Evolutionary conservation across 2,329 filamentous ascomycete species (phyloP), one percentile per base, ranked within the genome.

Genomic region (Zasmidium cellare): DNA sequence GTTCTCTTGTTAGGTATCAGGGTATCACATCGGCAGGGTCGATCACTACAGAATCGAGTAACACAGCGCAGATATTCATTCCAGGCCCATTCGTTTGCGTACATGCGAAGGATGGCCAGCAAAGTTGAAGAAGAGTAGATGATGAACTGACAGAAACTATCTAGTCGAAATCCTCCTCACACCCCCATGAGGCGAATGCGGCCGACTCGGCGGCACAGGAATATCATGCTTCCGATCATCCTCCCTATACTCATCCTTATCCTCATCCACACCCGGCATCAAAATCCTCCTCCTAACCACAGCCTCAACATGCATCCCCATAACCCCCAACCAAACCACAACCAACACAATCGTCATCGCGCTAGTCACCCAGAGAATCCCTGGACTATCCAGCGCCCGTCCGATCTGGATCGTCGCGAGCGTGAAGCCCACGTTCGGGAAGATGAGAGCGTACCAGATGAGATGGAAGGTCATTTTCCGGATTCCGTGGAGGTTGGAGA

Each of bases 381-480:
- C 82, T 0, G 76, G 62, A 63, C 82, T 87, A 1, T 77, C 70
- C 5, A 87, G 71, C 25, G 62, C 56, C 41, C 64, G 75, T 1
- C 82, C 85, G 46, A 87, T 77, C 9, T 80, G 74, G 45, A 87
- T 84, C 7, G 81, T 82, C 0, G 83, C 81, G 47, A 88, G 76
- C 1, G 82, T 84, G 58, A 87, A 83, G 0, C 86, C 86, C 1
- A 83, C 83, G 59, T 88, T 88, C 3, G 86, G 86, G 66, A 88
- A 88, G 24, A 88, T 81, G 69, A 87, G 84, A 2, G 83, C 83
- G 79, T 82, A 87, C 84, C 87, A 72, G 65, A 76, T 47, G 77
- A 74, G 31, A 74, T 76, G 71, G 79, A 83, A 70, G 0, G 51
- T 55, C 68, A 69, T 69, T 14, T 60, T 51, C 14, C 52, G 61